Conservation (phyloP, 768 basidiomycete genomes). For the Strobilomyces echinocephalus region DNA sequence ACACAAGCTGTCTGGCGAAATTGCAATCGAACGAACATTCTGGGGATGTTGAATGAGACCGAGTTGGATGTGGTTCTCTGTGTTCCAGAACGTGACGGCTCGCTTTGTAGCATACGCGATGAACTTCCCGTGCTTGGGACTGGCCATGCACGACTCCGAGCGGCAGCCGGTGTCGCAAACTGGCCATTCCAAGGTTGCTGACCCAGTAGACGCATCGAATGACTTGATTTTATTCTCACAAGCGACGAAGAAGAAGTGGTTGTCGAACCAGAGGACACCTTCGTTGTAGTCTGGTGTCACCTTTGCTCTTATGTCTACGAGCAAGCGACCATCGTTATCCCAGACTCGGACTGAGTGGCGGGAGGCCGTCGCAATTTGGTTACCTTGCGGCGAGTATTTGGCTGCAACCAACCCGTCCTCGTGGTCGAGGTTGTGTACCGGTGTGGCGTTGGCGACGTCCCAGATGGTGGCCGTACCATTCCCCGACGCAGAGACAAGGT, state of each 20-base stretch:
- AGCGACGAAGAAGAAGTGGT: not conserved
- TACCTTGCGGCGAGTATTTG: not conserved
- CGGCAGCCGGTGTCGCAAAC: not conserved
- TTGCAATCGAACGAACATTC: not conserved
- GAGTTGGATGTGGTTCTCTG: not conserved
- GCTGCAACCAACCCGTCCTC: not conserved
- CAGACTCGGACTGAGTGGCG: not conserved
- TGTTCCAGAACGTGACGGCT: not conserved
- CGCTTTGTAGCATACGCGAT: not conserved
- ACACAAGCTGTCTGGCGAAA: not conserved
- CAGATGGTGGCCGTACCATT: not conserved
- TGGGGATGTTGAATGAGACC: not conserved
- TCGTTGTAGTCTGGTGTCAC: not conserved
- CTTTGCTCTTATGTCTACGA: not conserved
- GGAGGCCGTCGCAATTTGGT: not conserved
- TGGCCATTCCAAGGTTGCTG: not conserved
- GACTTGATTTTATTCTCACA: not conserved
- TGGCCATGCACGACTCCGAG: not conserved
- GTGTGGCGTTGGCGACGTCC: not conserved
- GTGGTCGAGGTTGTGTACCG: not conserved
- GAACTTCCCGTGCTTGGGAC: not conserved
- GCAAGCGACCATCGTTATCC: not conserved
- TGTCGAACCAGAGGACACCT: not conserved
- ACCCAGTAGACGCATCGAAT: not conserved
- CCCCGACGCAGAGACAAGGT: not conserved